Evolutionary conservation across 2,329 filamentous ascomycete species (phyloP).

Genomic region (Fusarium sp.): DNA sequence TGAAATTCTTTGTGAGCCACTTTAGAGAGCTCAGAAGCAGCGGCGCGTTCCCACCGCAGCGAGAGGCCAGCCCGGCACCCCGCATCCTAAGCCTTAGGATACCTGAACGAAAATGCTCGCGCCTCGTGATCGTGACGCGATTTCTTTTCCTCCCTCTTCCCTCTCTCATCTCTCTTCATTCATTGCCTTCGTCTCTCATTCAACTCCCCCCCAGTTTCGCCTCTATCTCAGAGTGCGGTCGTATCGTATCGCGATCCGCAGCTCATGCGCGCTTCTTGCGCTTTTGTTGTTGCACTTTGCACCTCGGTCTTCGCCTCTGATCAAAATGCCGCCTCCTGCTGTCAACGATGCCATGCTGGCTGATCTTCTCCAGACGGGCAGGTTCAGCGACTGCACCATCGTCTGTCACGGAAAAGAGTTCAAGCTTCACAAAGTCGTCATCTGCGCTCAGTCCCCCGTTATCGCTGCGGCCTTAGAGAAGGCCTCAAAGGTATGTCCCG

Average conservation of each 20-base stretch:
- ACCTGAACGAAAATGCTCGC: not conserved
- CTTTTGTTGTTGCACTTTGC: not conserved
- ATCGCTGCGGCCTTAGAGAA: conserved; percentile 25
- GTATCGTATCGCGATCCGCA: not conserved
- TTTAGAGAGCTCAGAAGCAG: not conserved
- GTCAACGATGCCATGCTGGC: not conserved
- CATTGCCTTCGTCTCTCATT: not conserved
- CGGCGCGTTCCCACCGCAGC: not conserved
- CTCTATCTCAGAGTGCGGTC: not conserved
- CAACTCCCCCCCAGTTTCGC: not conserved
- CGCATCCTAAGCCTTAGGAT: not conserved
- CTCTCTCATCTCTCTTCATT: not conserved
- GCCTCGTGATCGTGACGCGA: not conserved
- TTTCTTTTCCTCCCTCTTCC: not conserved
- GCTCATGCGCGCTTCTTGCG: no score
- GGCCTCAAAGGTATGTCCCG: conserved; percentile 17
- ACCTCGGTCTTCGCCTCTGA: not conserved
- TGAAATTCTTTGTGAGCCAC: not conserved
- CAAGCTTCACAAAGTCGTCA: conserved; percentile 35
- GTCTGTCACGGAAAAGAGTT: conserved; percentile 31
- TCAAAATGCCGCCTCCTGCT: not conserved
- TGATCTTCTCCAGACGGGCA: not conserved
- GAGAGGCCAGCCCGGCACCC: not conserved
- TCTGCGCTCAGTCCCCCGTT: conserved; percentile 36
- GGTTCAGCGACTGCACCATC: conserved; percentile 33